phyloP scores from a whole-genome alignment of 2,329 filamentous ascomycete genomes.

The Ophiostoma triangulosporum region DNA sequence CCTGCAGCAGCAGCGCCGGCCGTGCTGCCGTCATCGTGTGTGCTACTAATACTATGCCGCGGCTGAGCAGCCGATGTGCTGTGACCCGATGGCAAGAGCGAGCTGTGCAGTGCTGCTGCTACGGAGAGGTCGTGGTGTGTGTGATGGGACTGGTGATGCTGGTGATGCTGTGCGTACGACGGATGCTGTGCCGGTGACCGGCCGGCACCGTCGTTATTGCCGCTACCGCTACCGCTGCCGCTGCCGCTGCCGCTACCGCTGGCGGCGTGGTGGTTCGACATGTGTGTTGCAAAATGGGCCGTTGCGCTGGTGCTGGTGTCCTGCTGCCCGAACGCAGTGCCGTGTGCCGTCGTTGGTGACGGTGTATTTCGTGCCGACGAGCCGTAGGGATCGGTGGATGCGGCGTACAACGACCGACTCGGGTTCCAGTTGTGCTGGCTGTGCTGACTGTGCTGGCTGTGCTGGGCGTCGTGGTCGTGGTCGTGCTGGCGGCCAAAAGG shows the following conservation, averaged over 20 bases:
- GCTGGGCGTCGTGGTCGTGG: background rate
- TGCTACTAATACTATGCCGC: background rate
- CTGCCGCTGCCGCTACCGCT: background rate
- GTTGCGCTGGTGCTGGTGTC: background rate
- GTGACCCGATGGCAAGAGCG: background rate
- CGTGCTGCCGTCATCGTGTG: background rate
- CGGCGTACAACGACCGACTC: conserved; percentile 3
- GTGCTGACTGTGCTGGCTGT: background rate
- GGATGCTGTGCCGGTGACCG: background rate
- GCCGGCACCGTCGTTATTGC: background rate
- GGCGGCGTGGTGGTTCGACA: background rate
- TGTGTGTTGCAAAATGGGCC: background rate
- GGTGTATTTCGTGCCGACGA: conserved; percentile 6
- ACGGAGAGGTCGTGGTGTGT: background rate
- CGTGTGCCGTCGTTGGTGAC: conserved; percentile 5
- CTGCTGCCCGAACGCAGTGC: conserved; percentile 2
- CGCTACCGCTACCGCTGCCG: background rate
- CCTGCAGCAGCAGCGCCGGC: background rate
- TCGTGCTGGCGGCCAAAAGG: background rate
- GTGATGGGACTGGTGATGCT: background rate
- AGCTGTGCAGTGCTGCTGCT: background rate
- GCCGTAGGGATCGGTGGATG: conserved; percentile 1
- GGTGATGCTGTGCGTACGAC: background rate
- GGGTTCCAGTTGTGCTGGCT: conserved; percentile 6
- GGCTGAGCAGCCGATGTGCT: background rate